Evolutionary conservation across 345 rosid species (phyloP), one percentile per base, ranked within the genome.

Genomic region (Eucalyptus caleyi): DNA sequence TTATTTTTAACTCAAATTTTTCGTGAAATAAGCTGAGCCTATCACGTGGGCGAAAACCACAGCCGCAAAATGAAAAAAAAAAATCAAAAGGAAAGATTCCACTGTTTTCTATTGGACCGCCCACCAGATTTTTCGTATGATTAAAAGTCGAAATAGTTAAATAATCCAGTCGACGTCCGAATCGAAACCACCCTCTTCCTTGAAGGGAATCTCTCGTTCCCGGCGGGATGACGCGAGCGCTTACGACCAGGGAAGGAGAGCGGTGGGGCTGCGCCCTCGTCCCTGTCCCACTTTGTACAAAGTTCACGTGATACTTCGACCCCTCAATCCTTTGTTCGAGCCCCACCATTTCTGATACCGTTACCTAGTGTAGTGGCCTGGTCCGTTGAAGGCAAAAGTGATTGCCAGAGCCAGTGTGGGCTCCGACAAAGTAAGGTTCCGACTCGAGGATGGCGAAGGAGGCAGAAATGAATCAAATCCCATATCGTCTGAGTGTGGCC

Each of bases 401-500:
- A 19, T 53, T 53, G 59, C 59, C 26, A 8, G 11, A 53, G 59
- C 59, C 59, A 1, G 26, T 19, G 59, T 53, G 5, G 59, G 59
- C 24, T 53, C 56, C 24, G 56, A 18, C 54, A 51, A 51, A 7
- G 54, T 51, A 51, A 9, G 54, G 54, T 1, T 51, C 56, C 24
- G 0, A 51, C 56, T 18, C 56, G 24, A 53, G 59, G 26, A 53
- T 2, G 59, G 26, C 59, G 5, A 53, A 53, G 0, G 59, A 53
- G 26, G 11, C 2, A 21, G 5, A 19, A 53, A 53, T 53, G 11
- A 53, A 53, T 53, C 59, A 3, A 53, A 53, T 21, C 26, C 1
- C 59, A 2, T 53, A 8, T 53, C 1, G 11, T 53, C 2, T 21
- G 59, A 1, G 2, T 4, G 5, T 21, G 26, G 11, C 1, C 1